Conservation (phyloP, 2,329 filamentous ascomycete species). For the Aspergillus niger region DNA sequence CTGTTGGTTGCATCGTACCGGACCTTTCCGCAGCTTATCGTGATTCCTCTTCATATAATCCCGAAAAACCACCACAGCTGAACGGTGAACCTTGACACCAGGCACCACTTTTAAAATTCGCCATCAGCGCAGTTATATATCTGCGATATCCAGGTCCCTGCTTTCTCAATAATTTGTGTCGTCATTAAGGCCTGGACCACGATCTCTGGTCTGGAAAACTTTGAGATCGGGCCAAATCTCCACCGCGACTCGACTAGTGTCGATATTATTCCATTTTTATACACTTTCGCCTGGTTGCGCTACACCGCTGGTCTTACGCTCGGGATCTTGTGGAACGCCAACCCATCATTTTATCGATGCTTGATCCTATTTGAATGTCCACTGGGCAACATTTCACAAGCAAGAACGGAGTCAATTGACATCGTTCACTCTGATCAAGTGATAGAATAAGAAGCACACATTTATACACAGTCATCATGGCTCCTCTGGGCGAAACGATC, state of each 20-base stretch:
- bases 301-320: conserved; percentile 27
- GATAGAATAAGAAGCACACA: no score
- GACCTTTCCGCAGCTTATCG: conserved; percentile 1
- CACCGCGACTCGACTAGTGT: conserved; percentile 20
- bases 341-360: conserved; percentile 15
- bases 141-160: not conserved
- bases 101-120: conserved; percentile 16
- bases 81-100: conserved; percentile 13
- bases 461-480: conserved; percentile 23
- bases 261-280: conserved; percentile 18
- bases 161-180: not conserved
- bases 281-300: conserved; percentile 10
- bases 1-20: conserved; percentile 10
- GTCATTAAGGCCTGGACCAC: conserved; percentile 17
- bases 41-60: not conserved
- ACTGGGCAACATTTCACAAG: conserved; percentile 1
- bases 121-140: conserved; percentile 6
- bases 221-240: conserved; percentile 21
- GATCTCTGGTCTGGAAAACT: not conserved
- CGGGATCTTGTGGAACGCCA: conserved; percentile 6
- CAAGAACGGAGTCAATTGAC: not conserved
- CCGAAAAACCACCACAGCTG: conserved; percentile 16
- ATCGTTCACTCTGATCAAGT: not conserved
- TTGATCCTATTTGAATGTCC: conserved; percentile 17
- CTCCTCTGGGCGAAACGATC: conserved; percentile 66